These are phyloP conservation scores for Curvularia lunata DNA, from an alignment of 2,329 filamentous ascomycete species.

Conservation along the genomic window DNA sequence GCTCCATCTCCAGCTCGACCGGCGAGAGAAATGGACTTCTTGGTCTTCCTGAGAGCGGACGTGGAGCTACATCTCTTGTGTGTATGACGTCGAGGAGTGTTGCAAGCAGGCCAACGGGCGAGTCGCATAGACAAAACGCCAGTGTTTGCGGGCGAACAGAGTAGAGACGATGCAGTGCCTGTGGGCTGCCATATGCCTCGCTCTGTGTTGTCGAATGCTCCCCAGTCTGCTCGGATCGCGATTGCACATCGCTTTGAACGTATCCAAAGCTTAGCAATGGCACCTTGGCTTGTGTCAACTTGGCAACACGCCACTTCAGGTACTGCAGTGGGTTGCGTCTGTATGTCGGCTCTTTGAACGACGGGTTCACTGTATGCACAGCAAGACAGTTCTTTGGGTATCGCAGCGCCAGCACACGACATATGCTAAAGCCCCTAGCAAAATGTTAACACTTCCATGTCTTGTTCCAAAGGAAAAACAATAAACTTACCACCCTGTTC, in stretches of 20 bases:
- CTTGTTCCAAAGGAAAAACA: not conserved
- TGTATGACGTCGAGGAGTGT: slow-evolving; percentile 43
- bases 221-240: not conserved
- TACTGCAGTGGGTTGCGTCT: slow-evolving; percentile 56
- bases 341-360: slow-evolving; percentile 58
- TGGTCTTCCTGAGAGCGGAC: slow-evolving; percentile 27
- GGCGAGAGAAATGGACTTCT: slow-evolving; percentile 43
- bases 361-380: slow-evolving; percentile 66
- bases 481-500: slow-evolving; percentile 55
- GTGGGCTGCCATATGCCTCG: slow-evolving; percentile 3
- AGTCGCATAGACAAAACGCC: slow-evolving; percentile 49
- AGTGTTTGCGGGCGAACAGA: slow-evolving; percentile 46
- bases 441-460: not conserved
- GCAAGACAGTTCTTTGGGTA: slow-evolving; percentile 62
- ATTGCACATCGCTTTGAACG: slow-evolving; percentile 57
- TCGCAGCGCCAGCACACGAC: slow-evolving; percentile 55
- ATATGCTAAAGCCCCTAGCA: slow-evolving; percentile 53
- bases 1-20: slow-evolving; percentile 35
- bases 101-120: slow-evolving; percentile 46
- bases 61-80: slow-evolving; percentile 22
- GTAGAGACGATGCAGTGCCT: slow-evolving; percentile 34
- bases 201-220: not conserved
- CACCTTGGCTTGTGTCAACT: slow-evolving; percentile 49
- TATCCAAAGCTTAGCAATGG: slow-evolving; percentile 63
- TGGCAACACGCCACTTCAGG: slow-evolving; percentile 63